These are phyloP conservation scores for Kalaharituber pfeilii DNA, from an alignment of 2,329 filamentous ascomycete species.

Conservation along the genomic window DNA sequence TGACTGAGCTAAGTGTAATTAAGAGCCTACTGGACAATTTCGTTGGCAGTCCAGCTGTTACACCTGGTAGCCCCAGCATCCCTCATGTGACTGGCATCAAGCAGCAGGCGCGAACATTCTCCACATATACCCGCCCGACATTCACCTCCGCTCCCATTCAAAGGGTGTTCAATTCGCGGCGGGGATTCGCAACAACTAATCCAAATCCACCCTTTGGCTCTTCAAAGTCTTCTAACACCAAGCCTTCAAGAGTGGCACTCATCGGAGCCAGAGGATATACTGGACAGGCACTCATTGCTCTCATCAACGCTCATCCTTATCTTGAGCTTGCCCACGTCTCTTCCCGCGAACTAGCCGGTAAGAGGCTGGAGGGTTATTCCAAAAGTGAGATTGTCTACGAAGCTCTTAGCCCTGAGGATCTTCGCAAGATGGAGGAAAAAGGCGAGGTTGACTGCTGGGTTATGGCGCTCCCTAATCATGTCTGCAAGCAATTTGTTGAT, in stretches of 20 bases:
- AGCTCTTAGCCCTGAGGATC: conserved; percentile 72
- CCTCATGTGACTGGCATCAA: conserved; percentile 23
- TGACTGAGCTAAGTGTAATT: conserved; percentile 65
- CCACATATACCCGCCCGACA: conserved; percentile 27
- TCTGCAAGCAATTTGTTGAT: conserved; percentile 86
- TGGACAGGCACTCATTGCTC: conserved; percentile 71
- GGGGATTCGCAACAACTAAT: conserved; percentile 52
- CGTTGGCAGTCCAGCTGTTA: conserved; percentile 33
- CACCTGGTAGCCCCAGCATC: conserved; percentile 28
- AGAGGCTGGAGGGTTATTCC: conserved; percentile 73
- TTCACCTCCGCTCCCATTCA: conserved; percentile 1
- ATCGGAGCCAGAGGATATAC: conserved; percentile 91
- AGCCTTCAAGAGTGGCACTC: conserved; percentile 62
- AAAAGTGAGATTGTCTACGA: conserved; percentile 89
- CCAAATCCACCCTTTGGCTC: conserved; percentile 78
- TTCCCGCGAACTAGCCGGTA: conserved; percentile 75
- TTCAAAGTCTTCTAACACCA: conserved; percentile 70
- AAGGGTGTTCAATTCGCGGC: conserved; percentile 24
- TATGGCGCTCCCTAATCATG: conserved; percentile 88
- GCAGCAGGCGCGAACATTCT: conserved; percentile 20
- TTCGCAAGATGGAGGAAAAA: conserved; percentile 64
- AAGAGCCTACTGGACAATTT: conserved; percentile 73
- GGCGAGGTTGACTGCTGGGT: conserved; percentile 91
- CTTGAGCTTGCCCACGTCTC: conserved; percentile 86
- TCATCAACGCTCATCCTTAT: conserved; percentile 73